A percentile compares a stretch with the other conserved stretches of the same genome.
Conservation (phyloP, 306 rosid species). For the Dryas drummondii region DNA sequence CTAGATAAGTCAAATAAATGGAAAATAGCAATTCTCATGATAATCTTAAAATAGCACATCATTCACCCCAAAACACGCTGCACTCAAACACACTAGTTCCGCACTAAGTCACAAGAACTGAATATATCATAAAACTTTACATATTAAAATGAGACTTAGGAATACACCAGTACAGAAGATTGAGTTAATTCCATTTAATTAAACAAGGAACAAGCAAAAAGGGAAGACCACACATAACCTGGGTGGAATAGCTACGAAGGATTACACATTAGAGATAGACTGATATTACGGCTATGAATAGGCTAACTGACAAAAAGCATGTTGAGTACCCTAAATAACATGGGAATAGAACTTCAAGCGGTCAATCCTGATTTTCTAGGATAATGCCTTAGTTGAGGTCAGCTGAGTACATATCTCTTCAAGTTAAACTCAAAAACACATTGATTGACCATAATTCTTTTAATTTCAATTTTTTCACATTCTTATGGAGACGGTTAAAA, state of each 20-base stretch:
- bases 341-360: neutral
- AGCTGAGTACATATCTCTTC: neutral
- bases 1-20: constrained; percentile 16
- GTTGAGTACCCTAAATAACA: neutral
- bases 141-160: neutral
- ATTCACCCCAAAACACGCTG: neutral
- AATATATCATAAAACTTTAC: neutral
- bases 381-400: neutral
- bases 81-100: neutral
- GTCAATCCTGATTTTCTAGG: neutral
- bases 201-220: neutral
- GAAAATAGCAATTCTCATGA: constrained; percentile 12
- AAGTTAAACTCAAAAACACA: constrained; percentile 1
- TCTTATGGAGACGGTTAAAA: neutral
- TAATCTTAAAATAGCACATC: constrained; percentile 7
- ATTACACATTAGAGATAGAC: neutral
- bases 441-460: neutral
- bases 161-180: neutral
- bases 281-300: neutral
- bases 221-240: neutral
- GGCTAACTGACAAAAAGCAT: neutral
- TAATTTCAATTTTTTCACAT: neutral
- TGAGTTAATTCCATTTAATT: neutral
- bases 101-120: constrained; percentile 6
- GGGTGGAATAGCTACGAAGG: neutral